Base-by-base conservation (phyloP, 202 grass and related monocot genomes). In the Hordeum pubiflorum region DNA sequence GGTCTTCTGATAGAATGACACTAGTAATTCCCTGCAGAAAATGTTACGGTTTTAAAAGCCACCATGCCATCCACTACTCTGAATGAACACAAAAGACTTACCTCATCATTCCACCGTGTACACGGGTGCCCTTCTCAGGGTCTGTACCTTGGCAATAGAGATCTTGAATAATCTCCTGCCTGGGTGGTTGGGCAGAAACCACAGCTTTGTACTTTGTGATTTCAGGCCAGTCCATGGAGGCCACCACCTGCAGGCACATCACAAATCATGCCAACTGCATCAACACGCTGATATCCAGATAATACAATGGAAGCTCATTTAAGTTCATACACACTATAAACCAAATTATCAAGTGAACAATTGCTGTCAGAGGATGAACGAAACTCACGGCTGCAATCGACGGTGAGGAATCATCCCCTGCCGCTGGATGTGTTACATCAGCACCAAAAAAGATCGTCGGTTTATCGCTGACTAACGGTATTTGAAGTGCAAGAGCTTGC, bases 401-500 rank as follows among this genome's bases (percentile, higher is more conserved):
- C 3, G 74, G 31, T 0, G 80, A 81, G 10, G 91, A 88, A 44
- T 94, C 91, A 72, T 97, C 94, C 68, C 94, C 94, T 50, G 91
- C 74, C 39, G 81, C 13, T 23, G 94, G 89, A 74, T 97, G 91
- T 20, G 94, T 94, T 27, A 97, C 94, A 85, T 97, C 91, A 75
- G 94, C 91, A 52, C 94, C 94, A 89, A 94, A 97, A 80, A 97
- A 89, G 31, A 97, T 94, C 66, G 91, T 97, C 1, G 91, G 87
- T 10, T 0, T 22, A n/a, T 97, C 94, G 2, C 76, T 86, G 21
- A 97, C 43, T 38, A 83, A 82, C 14, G 93, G 91, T 67, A 88
- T 84, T 20, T 74, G 26, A 11, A 0, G 32, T 17, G 59, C 6
- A 31, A 84, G 13, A 38, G 91, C 84, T 61, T 41, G 78, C 63